Percentiles rank a stretch among this genome's conserved stretches.
Evolutionary conservation across 345 rosid genomes (phyloP).

Genomic region (Acer yangbiense): DNA sequence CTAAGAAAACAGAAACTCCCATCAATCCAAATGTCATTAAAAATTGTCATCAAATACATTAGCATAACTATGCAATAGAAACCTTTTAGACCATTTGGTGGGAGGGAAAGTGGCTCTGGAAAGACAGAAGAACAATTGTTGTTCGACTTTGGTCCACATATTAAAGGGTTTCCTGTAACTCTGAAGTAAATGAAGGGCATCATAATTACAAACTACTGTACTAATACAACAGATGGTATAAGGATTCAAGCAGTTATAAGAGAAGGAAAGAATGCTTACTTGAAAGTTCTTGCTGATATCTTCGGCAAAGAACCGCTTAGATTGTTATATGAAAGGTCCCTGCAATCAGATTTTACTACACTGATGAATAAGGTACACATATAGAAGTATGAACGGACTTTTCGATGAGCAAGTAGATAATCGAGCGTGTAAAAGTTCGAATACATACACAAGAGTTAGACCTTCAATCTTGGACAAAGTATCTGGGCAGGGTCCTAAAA

Average conservation of each 20-base stretch:
- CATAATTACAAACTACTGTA: slow-evolving; percentile 6
- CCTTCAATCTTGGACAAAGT: slow-evolving; percentile 83
- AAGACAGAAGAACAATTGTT: slow-evolving; percentile 82
- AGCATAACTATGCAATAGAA: background rate
- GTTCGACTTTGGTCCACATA: slow-evolving; percentile 73
- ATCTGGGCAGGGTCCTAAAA: slow-evolving; percentile 71
- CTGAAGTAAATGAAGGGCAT: slow-evolving; percentile 41
- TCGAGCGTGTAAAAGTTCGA: slow-evolving; percentile 5
- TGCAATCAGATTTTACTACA: slow-evolving; percentile 32
- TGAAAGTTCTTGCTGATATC: slow-evolving; percentile 91
- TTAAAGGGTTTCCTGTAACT: slow-evolving; percentile 75
- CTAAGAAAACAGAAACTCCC: slow-evolving; percentile 35
- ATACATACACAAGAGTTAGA: slow-evolving; percentile 83
- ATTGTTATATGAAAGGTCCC: slow-evolving; percentile 94
- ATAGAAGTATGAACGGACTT: slow-evolving; percentile 1
- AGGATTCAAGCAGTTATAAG: background rate
- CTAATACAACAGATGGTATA: background rate
- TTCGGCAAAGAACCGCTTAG: slow-evolving; percentile 91
- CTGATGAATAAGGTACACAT: background rate
- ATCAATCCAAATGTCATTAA: slow-evolving; percentile 17
- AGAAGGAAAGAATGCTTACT: slow-evolving; percentile 50
- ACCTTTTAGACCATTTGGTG: slow-evolving; percentile 77
- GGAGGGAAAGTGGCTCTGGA: slow-evolving; percentile 91
- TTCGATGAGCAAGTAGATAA: background rate
- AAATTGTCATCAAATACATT: background rate